A percentile compares a stretch with the other conserved stretches of the same genome.
phyloP scores from a whole-genome alignment of 73 alveolate species.

The Breviolum minutum region DNA sequence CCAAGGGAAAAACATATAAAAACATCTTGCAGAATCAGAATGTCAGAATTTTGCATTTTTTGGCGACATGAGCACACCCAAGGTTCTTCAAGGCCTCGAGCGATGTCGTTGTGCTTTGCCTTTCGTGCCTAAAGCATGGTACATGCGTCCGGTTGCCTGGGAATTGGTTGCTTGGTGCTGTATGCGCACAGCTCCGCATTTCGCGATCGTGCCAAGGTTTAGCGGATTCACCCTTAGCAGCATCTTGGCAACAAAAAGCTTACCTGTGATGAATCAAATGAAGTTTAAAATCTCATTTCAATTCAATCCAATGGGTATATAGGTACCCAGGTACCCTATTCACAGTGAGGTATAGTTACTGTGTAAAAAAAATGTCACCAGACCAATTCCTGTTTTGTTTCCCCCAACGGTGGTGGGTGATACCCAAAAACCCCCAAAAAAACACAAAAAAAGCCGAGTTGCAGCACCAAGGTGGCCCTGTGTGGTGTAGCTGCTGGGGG shows the following conservation, averaged over 20 bases:
- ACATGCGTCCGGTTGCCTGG: slow-evolving; percentile 22
- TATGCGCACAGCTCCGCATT: neutral
- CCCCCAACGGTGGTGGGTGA: neutral
- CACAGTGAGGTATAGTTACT: neutral
- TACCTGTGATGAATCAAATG: neutral
- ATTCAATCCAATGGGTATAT: too few species aligned
- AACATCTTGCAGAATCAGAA: neutral
- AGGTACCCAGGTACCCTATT: too few species aligned
- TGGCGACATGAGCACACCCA: neutral
- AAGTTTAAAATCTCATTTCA: neutral
- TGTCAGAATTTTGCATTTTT: neutral
- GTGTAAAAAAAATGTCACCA: neutral
- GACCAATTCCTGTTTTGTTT: neutral
- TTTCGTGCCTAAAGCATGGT: slow-evolving; percentile 89
- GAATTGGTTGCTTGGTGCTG: neutral
- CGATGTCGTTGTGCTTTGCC: slow-evolving; percentile 53
- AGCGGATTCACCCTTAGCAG: slow-evolving; percentile 78
- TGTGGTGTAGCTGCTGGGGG: slow-evolving; percentile 93
- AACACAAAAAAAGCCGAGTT: neutral
- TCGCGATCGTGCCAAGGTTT: neutral
- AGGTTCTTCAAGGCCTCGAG: slow-evolving; percentile 51
- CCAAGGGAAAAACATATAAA: too few species aligned
- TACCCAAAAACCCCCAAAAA: neutral
- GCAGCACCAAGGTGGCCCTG: slow-evolving; percentile 56
- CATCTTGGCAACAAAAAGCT: neutral